Evolutionary conservation across 2,329 filamentous ascomycete genomes (phyloP).

Genomic region (Fusarium dimerum): DNA sequence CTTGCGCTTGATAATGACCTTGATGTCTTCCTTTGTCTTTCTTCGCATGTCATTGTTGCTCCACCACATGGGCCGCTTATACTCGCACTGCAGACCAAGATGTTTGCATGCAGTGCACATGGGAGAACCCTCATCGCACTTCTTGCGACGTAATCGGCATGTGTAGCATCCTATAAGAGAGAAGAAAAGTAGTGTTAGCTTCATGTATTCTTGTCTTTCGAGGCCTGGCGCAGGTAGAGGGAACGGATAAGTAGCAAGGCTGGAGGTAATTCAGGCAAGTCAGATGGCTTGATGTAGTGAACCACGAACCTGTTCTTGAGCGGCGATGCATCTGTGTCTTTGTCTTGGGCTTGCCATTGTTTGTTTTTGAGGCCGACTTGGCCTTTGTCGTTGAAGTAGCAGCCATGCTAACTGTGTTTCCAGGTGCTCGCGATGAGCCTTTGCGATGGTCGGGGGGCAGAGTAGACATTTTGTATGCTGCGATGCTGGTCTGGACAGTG

Average conservation of each 20-base stretch:
- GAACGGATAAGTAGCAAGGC: too few species aligned
- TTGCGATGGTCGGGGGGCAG: constrained; percentile 62
- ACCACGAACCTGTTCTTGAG: constrained; percentile 83
- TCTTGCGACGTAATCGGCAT: constrained; percentile 66
- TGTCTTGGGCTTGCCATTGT: constrained; percentile 60
- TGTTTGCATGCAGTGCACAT: constrained; percentile 67
- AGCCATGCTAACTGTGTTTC: constrained; percentile 58
- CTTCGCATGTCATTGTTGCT: constrained; percentile 85
- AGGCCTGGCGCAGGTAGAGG: too few species aligned
- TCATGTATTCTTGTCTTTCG: background rate
- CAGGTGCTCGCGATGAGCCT: constrained; percentile 49
- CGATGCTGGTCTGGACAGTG: constrained; percentile 36
- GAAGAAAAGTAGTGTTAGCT: constrained; percentile 29
- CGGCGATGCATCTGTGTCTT: constrained; percentile 89
- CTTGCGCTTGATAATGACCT: constrained; percentile 95
- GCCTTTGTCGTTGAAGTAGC: constrained; percentile 59
- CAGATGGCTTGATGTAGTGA: too few species aligned
- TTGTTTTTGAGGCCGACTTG: constrained; percentile 57
- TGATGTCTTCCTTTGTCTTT: constrained; percentile 91
- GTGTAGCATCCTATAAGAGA: constrained; percentile 62
- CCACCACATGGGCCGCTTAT: constrained; percentile 98
- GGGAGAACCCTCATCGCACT: constrained; percentile 67
- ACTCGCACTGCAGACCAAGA: constrained; percentile 87
- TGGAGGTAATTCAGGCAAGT: too few species aligned
- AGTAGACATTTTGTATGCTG: constrained; percentile 61